Percentiles rank a stretch among this genome's conserved stretches.
These are phyloP conservation scores for Colletotrichum sp. DNA, from an alignment of 2,329 filamentous ascomycete species.

Conservation along the genomic window DNA sequence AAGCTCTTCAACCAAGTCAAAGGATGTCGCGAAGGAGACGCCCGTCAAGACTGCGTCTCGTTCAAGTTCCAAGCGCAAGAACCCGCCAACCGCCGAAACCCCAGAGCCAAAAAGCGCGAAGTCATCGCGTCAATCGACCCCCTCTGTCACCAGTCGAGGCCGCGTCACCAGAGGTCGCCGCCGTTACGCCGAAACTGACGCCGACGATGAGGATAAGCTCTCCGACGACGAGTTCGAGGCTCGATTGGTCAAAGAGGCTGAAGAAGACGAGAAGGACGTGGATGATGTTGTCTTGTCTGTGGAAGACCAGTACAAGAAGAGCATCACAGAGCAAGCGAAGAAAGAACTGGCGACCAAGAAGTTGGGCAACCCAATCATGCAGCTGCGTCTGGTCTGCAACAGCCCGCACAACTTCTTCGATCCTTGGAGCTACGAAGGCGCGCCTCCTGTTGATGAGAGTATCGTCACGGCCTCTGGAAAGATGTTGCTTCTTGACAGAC, in stretches of 20 bases:
- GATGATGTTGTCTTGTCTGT: slow-evolving; percentile 42
- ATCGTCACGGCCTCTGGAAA: slow-evolving; percentile 91
- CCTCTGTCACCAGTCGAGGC: slow-evolving; percentile 59
- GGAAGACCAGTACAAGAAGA: slow-evolving; percentile 69
- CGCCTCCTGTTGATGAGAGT: slow-evolving; percentile 72
- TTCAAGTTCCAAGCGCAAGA: slow-evolving; percentile 36
- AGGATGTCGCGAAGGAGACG: slow-evolving; percentile 22
- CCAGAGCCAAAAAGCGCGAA: slow-evolving; percentile 71
- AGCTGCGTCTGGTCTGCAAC: slow-evolving; percentile 91
- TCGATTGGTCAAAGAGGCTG: slow-evolving; percentile 70
- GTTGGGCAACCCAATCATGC: slow-evolving; percentile 90
- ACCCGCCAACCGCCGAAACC: slow-evolving; percentile 31
- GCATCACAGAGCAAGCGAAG: slow-evolving; percentile 79
- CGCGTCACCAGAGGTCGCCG: slow-evolving; percentile 42
- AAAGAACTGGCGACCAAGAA: slow-evolving; percentile 91
- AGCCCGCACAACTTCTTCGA: slow-evolving; percentile 97
- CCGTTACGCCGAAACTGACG: slow-evolving; percentile 60
- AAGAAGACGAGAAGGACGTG: slow-evolving; percentile 42
- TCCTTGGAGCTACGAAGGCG: slow-evolving; percentile 73
- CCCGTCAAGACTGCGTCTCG: slow-evolving; percentile 20
- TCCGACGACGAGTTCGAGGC: slow-evolving; percentile 87
- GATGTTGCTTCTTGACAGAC: slow-evolving; percentile 89
- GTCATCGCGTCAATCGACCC: slow-evolving; percentile 78
- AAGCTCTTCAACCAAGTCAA: slow-evolving; percentile 24
- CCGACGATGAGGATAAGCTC: slow-evolving; percentile 62